These are phyloP conservation scores for Colletotrichum magnum DNA, from an alignment of 2,329 filamentous ascomycete species.

Conservation along the genomic window DNA sequence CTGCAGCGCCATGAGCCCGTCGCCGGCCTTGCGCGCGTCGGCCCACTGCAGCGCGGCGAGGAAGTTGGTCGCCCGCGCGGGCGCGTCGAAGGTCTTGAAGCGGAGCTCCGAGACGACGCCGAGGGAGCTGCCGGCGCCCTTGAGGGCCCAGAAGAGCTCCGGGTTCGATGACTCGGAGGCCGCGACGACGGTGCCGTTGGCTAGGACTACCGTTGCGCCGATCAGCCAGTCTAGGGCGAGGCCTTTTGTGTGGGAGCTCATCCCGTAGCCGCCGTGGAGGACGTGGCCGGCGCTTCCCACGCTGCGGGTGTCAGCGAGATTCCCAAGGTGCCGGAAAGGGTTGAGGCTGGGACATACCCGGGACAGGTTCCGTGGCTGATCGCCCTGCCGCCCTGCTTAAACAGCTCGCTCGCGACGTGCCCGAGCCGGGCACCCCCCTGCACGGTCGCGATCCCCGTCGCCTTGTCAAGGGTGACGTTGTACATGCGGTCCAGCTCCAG, in stretches of 20 bases:
- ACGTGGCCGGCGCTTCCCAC: constrained; percentile 63
- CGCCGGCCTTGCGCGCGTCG: constrained; percentile 7
- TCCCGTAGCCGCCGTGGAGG: constrained; percentile 56
- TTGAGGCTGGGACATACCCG: constrained; percentile 32
- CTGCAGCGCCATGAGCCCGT: constrained; percentile 42
- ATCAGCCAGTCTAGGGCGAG: constrained; percentile 53
- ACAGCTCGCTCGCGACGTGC: constrained; percentile 55
- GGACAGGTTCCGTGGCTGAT: constrained; percentile 61
- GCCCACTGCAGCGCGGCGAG: constrained; percentile 40
- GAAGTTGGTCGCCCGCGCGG: constrained; percentile 49
- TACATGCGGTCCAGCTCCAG: constrained; percentile 57
- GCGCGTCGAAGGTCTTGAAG: constrained; percentile 55
- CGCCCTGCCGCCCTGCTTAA: constrained; percentile 51
- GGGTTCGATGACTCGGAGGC: constrained; percentile 50
- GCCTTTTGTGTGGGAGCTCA: constrained; percentile 44
- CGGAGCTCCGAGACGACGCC: constrained; percentile 55
- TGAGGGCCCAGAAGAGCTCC: constrained; percentile 59
- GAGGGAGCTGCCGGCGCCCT: constrained; percentile 57
- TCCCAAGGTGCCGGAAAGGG: not conserved
- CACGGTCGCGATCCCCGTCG: constrained; percentile 52
- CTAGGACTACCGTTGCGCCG: constrained; percentile 53
- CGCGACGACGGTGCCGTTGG: constrained; percentile 49
- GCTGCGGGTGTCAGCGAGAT: constrained; percentile 31
- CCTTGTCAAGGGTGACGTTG: constrained; percentile 48
- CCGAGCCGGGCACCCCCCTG: constrained; percentile 59